These are phyloP conservation scores for Sindora glabra DNA, from an alignment of 306 rosid genomes.

Conservation along the genomic window DNA sequence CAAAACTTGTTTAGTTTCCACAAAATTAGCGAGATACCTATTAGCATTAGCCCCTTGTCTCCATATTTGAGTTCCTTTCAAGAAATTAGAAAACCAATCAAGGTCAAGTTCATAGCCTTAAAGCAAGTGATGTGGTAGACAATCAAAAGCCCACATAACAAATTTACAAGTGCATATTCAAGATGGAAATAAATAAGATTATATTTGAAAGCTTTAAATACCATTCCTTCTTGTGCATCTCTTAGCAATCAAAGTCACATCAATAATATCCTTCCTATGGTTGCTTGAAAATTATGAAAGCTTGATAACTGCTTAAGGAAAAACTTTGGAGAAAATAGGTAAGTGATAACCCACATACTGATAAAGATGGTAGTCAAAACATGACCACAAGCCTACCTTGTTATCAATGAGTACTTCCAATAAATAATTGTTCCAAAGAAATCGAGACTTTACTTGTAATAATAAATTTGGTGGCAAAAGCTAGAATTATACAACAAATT, in stretches of 20 bases:
- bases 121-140: no score
- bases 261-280: conserved; percentile 74
- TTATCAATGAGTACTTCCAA: conserved; percentile 86
- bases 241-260: conserved; percentile 82
- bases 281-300: conserved; percentile 84
- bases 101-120: conserved; percentile 1
- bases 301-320: conserved; percentile 67
- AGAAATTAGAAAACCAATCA: conserved; percentile 18
- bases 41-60: conserved; percentile 96
- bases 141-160: no score
- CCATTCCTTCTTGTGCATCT: conserved; percentile 96
- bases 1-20: conserved; percentile 86
- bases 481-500: conserved; percentile 13
- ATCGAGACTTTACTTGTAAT: conserved; percentile 90
- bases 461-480: conserved; percentile 21
- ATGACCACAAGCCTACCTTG: conserved; percentile 48
- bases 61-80: conserved; percentile 94
- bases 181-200: conserved; percentile 12
- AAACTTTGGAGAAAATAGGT: conserved; percentile 20
- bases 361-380: conserved; percentile 1
- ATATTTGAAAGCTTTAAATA: conserved; percentile 22
- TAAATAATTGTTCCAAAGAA: conserved; percentile 91
- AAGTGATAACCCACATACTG: conserved; percentile 5
- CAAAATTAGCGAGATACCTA: conserved; percentile 94
- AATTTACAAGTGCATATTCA: conserved; percentile 12